phyloP scores from a whole-genome alignment of 2,329 filamentous ascomycete genomes.

The Arthroderma sp. region DNA sequence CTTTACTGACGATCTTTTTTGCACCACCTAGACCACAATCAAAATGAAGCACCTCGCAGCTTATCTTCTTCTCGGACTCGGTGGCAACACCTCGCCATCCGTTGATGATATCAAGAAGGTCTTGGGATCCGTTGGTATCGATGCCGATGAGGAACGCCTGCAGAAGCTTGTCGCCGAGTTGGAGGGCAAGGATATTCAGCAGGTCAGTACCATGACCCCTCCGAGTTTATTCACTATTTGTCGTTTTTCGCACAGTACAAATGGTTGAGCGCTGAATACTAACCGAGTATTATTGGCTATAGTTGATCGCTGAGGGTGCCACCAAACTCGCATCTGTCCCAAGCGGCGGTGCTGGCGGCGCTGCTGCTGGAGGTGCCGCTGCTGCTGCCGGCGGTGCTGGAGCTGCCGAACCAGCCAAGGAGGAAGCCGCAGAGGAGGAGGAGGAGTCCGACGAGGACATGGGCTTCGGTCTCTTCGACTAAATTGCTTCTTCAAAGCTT shows the following conservation, averaged over 20 bases:
- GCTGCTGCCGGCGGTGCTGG: conserved; percentile 56
- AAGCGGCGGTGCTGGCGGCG: conserved; percentile 69
- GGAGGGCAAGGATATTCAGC: conserved; percentile 58
- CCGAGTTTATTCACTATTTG: conserved; percentile 2
- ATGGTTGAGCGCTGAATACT: no score
- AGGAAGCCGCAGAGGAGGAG: conserved; percentile 60
- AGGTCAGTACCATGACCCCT: conserved; percentile 46
- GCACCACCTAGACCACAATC: conserved; percentile 18
- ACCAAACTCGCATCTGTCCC: conserved; percentile 95
- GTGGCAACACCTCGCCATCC: conserved; percentile 80
- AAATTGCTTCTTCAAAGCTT: conserved; percentile 15
- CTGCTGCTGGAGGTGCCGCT: conserved; percentile 45
- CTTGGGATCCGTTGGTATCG: conserved; percentile 86
- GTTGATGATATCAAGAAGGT: conserved; percentile 76
- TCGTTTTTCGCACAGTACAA: no score
- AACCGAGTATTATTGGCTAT: conserved; percentile 5
- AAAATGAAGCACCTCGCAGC: conserved; percentile 99
- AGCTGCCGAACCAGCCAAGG: conserved; percentile 46
- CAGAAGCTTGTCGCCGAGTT: conserved; percentile 72
- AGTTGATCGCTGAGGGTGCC: conserved; percentile 86
- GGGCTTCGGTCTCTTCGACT: conserved; percentile 62
- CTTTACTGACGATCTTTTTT: conserved; percentile 3
- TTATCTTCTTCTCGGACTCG: conserved; percentile 92
- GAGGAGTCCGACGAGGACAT: conserved; percentile 64
- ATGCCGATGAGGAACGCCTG: conserved; percentile 80